phyloP scores from a whole-genome alignment of 1,284 basidiomycete genomes.

The Moniliophthora roreri region DNA sequence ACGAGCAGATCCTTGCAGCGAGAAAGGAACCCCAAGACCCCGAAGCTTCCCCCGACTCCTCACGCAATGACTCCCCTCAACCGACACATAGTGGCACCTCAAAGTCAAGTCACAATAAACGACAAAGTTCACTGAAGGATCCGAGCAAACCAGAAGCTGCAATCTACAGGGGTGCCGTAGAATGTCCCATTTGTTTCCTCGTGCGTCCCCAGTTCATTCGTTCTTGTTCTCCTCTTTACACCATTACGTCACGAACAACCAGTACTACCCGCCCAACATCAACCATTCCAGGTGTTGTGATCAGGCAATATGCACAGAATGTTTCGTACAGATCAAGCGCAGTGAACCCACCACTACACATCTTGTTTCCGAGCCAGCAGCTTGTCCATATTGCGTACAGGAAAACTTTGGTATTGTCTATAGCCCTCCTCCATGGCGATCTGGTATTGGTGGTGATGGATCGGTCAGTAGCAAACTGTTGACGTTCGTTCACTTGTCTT shows the following conservation, averaged over 20 bases:
- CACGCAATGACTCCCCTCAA: constrained; percentile 37
- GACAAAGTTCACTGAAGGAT: constrained; percentile 55
- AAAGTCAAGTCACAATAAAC: constrained; percentile 47
- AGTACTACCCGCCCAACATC: constrained; percentile 95
- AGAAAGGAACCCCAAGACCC: constrained; percentile 60
- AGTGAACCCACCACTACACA: constrained; percentile 92
- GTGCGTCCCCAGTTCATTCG: constrained; percentile 51
- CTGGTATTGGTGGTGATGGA: constrained; percentile 71
- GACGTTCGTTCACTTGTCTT: constrained; percentile 8
- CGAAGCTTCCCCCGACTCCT: constrained; percentile 34
- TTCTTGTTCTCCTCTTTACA: constrained; percentile 20
- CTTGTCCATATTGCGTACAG: constrained; percentile 97
- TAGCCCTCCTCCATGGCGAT: constrained; percentile 76
- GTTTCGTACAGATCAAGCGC: constrained; percentile 98
- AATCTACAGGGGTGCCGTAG: constrained; percentile 84
- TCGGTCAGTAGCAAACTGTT: constrained; percentile 41
- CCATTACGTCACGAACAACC: constrained; percentile 23
- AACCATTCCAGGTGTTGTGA: constrained; percentile 97
- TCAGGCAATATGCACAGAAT: constrained; percentile 98
- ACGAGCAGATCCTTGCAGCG: constrained; percentile 78
- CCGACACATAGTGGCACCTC: constrained; percentile 27
- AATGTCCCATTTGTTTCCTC: constrained; percentile 99
- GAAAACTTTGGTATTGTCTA: constrained; percentile 96
- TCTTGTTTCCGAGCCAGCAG: constrained; percentile 89
- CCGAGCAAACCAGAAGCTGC: constrained; percentile 69